Conservation (phyloP, 345 rosid genomes). For the Corymbia maculata region DNA sequence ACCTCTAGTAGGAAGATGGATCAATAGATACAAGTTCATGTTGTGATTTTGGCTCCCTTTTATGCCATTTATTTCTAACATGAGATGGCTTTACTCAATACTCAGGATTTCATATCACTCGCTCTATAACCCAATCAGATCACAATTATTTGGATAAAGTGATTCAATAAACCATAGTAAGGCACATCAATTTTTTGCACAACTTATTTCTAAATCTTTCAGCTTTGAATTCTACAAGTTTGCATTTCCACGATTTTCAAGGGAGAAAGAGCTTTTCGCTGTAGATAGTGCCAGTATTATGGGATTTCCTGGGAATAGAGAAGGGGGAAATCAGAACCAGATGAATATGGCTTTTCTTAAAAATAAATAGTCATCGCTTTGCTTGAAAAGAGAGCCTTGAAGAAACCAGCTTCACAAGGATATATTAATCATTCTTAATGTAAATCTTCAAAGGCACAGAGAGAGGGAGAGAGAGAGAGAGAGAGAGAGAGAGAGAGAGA, state of each 20-base stretch:
- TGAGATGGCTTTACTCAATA: background rate
- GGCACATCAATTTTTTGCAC: background rate
- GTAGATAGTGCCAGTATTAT: constrained; percentile 60
- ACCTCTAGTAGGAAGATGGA: background rate
- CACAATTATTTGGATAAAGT: background rate
- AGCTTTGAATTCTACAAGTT: too few species aligned
- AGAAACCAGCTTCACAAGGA: background rate
- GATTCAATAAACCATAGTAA: background rate
- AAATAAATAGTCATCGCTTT: background rate
- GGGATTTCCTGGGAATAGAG: constrained; percentile 51
- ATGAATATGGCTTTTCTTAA: background rate
- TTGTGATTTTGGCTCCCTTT: background rate
- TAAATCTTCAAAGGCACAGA: background rate
- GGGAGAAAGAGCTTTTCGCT: constrained; percentile 86
- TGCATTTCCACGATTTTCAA: background rate
- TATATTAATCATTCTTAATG: background rate
- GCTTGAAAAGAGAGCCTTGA: background rate
- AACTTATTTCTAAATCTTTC: background rate
- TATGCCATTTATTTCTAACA: too few species aligned
- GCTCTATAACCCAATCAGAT: constrained; percentile 55
- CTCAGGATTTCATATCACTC: background rate
- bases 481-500: background rate
- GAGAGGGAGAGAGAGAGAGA: too few species aligned
- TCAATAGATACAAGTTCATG: background rate
- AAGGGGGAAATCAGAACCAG: constrained; percentile 3